A percentile compares a stretch with the other conserved stretches of the same genome.
These are phyloP conservation scores for Dicorynia guianensis DNA, from an alignment of 306 rosid genomes.

Conservation along the genomic window DNA sequence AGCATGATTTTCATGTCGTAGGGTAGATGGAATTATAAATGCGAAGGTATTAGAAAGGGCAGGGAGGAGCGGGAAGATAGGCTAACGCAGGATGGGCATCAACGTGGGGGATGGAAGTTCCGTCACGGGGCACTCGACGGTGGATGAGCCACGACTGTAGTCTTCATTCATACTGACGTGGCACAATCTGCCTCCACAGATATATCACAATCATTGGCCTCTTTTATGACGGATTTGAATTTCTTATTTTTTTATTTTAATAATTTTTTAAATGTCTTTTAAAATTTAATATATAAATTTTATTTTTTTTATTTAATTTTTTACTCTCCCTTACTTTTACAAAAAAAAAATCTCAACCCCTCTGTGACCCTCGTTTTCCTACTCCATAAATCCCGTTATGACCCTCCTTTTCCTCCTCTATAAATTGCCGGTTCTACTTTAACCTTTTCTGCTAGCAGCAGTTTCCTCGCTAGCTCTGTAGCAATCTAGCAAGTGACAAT, in stretches of 20 bases:
- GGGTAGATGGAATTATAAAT: not conserved
- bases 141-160: conserved; percentile 70
- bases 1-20: too few relatives aligned
- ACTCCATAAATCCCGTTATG: conserved; percentile 40
- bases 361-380: not conserved
- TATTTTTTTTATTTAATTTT: too few relatives aligned
- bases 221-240: too few relatives aligned
- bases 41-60: not conserved
- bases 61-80: not conserved
- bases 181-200: conserved; percentile 60
- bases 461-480: not conserved
- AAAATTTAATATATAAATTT: too few relatives aligned
- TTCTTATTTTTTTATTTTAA: too few relatives aligned
- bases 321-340: too few relatives aligned
- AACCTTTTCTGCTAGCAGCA: not conserved
- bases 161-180: conserved; percentile 50
- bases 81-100: not conserved
- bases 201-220: conserved; percentile 6
- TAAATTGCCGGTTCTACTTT: conserved; percentile 19
- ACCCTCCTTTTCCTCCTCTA: conserved; percentile 15
- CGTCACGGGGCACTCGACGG: conserved; percentile 44
- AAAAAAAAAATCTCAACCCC: too few relatives aligned
- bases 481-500: not conserved
- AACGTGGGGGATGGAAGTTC: conserved; percentile 67
- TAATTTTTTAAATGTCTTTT: too few relatives aligned